Evolutionary conservation across 805 yeast genomes (phyloP).

Genomic region (Maudiozyma saulgeensis): DNA sequence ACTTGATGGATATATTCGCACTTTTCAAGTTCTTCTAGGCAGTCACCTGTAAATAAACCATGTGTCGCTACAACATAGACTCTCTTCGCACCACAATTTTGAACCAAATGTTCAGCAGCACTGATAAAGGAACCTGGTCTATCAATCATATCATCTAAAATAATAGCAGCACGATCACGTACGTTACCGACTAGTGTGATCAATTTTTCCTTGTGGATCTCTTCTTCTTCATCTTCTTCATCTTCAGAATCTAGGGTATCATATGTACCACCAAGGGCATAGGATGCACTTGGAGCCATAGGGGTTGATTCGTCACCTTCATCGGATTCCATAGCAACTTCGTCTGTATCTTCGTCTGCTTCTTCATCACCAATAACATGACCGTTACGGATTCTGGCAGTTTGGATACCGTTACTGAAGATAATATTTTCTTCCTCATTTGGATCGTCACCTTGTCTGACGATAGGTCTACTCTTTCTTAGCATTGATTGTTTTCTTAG

Average conservation of each 20-base stretch:
- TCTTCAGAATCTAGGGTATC: conserved; percentile 76
- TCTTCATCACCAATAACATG: conserved; percentile 90
- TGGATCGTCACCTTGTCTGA: conserved; percentile 36
- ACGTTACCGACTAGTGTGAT: conserved; percentile 97
- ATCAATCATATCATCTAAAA: conserved; percentile 94
- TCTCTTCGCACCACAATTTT: conserved; percentile 91
- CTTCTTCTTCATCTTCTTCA: conserved; percentile 62
- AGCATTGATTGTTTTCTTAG: conserved; percentile 40
- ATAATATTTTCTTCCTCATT: conserved; percentile 58
- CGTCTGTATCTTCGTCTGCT: conserved; percentile 23
- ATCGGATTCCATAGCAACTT: conserved; percentile 26
- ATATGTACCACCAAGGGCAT: conserved; percentile 71
- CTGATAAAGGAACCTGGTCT: conserved; percentile 89
- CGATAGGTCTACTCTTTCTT: conserved; percentile 36
- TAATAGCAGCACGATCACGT: conserved; percentile 80
- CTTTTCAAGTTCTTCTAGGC: conserved; percentile 68
- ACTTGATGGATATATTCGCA: conserved; percentile 81
- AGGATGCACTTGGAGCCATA: conserved; percentile 27
- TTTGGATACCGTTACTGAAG: conserved; percentile 73
- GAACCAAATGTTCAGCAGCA: conserved; percentile 94
- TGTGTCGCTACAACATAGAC: conserved; percentile 92
- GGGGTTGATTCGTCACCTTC: conserved; percentile 19
- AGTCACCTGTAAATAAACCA: conserved; percentile 83
- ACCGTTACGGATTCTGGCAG: conserved; percentile 93
- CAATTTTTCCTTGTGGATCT: conserved; percentile 54